Evolutionary conservation across 2,329 filamentous ascomycete species (phyloP).

Genomic region (Stagonosporopsis cucurbitacearum): DNA sequence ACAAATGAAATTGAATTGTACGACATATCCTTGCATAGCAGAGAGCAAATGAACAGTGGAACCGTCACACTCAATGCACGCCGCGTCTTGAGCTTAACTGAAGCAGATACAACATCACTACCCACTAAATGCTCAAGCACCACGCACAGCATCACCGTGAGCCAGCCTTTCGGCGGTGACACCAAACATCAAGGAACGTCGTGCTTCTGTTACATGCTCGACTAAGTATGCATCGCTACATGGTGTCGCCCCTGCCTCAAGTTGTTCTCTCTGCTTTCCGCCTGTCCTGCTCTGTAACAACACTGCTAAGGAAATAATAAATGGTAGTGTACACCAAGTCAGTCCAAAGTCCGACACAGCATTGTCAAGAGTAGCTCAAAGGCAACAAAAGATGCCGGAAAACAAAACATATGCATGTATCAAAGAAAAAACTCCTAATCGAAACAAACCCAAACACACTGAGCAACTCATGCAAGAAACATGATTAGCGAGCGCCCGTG

Average conservation of each 20-base stretch:
- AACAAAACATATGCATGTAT: slow-evolving; percentile 46
- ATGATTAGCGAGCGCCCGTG: slow-evolving; percentile 46
- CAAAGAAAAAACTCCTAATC: slow-evolving; percentile 39
- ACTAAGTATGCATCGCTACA: slow-evolving; percentile 29
- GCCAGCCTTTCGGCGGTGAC: background rate
- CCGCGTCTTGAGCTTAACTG: background rate
- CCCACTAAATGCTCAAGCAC: background rate
- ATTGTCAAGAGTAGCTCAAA: slow-evolving; percentile 5
- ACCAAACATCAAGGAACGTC: slow-evolving; percentile 20
- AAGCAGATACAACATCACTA: background rate
- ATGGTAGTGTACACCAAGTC: slow-evolving; percentile 39
- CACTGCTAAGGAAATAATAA: slow-evolving; percentile 24
- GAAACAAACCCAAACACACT: slow-evolving; percentile 39
- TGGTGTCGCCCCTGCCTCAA: slow-evolving; percentile 17
- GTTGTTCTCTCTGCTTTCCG: slow-evolving; percentile 9
- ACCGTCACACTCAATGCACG: background rate
- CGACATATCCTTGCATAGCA: background rate
- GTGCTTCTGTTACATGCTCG: slow-evolving; percentile 39
- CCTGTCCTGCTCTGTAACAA: slow-evolving; percentile 24
- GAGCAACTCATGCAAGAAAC: slow-evolving; percentile 45
- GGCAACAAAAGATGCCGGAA: slow-evolving; percentile 28
- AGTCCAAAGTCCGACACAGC: slow-evolving; percentile 30
- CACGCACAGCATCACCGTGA: background rate
- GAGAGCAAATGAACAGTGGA: background rate
- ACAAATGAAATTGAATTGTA: background rate